phyloP scores from a whole-genome alignment of 108 stramenopile species.

The Phaeodactylum tricornutum region DNA sequence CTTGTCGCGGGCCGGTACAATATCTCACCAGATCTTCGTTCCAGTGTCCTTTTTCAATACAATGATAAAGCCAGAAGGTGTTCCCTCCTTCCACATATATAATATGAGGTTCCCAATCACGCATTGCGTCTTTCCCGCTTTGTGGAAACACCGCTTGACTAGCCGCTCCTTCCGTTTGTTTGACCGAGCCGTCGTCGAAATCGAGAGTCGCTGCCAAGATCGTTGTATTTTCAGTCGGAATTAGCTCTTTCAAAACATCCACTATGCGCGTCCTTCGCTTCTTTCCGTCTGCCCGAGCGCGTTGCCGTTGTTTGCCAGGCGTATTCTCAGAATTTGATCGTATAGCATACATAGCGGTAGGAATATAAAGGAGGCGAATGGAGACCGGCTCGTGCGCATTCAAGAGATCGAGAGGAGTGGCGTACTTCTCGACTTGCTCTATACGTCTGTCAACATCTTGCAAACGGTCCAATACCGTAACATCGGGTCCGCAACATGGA shows the following conservation, averaged over 20 bases:
- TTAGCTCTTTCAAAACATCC: constrained; percentile 25
- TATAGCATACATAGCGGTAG: constrained; percentile 83
- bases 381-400: neutral
- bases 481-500: constrained; percentile 68
- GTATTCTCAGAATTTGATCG: constrained; percentile 45
- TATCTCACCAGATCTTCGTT: neutral
- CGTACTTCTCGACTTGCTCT: constrained; percentile 1
- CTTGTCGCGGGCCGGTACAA: neutral
- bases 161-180: constrained; percentile 13
- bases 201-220: constrained; percentile 40
- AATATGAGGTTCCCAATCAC: constrained; percentile 61
- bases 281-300: constrained; percentile 74
- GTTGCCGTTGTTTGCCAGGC: constrained; percentile 82
- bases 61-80: constrained; percentile 85
- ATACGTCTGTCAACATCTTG: constrained; percentile 16
- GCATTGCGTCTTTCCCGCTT: constrained; percentile 32
- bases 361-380: constrained; percentile 69
- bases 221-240: constrained; percentile 4
- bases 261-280: constrained; percentile 50
- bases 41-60: constrained; percentile 58
- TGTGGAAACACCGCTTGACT: neutral
- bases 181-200: constrained; percentile 65
- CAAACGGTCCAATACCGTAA: constrained; percentile 25
- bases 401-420: neutral
- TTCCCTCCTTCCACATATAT: constrained; percentile 86